Evolutionary conservation across 352 stramenopile species (phyloP), one percentile per base, ranked within the genome.

Genomic region (Blastocystis sp.): DNA sequence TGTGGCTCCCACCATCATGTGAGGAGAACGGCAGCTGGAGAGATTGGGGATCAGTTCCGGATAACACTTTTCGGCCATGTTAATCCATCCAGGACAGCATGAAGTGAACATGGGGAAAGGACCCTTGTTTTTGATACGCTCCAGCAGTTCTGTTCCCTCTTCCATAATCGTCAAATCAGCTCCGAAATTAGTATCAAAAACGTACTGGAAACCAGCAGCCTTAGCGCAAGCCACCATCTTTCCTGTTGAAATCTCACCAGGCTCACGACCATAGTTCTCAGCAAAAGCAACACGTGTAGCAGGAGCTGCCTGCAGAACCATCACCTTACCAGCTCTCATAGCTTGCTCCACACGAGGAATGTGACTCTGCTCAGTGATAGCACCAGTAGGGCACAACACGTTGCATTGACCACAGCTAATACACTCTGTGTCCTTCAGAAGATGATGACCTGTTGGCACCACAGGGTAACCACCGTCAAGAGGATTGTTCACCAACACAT

Each of bases 61-160:
- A 61, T 95, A 92, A 27, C 93, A 96, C 90, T 98, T 98, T 90
- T 98, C 96, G 0, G 96, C 94, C 86, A 98, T 96, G 88, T 95
- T 98, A 29, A 98, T 95, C 91, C 96, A 97, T 27, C 95, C 96
- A 43, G 96, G 96, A 90, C 96, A 98, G 0, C 93, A 94, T 0
- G 94, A 97, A n/a, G 94, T 91, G 29, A 98, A 89, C 89, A 98
- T 93, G 29, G 96, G 96, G 52, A 97, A 91, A 14, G 88, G 90
- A 90, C 93, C 90, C 71, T 94, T 91, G 78, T 94, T 92, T 52
- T 90, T 89, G 86, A 92, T 93, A 0, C 94, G 90, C 69, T 94
- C 90, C 35, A 97, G 5, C 63, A 97, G 94, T 86, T 97, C 94
- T 21, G 91, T 92, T 14, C 93, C 93, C 61, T 95, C 95, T 88